Evolutionary conservation across 192 early-diverging fungal species (phyloP), one percentile per base, ranked within the genome.

Genomic region (Phlyctochytrium planicorne): DNA sequence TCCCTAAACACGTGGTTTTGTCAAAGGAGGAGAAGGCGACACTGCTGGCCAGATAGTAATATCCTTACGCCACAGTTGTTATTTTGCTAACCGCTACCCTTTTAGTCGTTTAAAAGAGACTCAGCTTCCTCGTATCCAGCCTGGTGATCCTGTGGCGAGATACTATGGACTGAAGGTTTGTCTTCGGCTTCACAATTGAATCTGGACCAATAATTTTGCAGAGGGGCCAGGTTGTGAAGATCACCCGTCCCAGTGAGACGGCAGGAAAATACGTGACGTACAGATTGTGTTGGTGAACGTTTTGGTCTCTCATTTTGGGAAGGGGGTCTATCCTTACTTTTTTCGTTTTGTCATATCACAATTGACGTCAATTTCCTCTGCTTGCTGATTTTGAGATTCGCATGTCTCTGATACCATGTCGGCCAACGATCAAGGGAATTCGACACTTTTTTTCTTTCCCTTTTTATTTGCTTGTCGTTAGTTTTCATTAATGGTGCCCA

Each of bases 231-330:
- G 91, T 99, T 14, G 94, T 97, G 31, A 93, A 93, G 78, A 99
- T 99, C 57, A 93, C 94, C 69, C 80, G 97, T 60, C 88, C 93
- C 27, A 91, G 88, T 70, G 97, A 99, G 79, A 99, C 97, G 20
- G 94, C 94, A 60, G 97, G 97, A 63, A 72, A 79, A 77, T 83
- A 99, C 68, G 89, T 98, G 55, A 97, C 94, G 66, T 98, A 98
- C 80, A 88, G 97, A 31, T 83, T 96, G 59, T 97, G 95, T 76
- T 88, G 93, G 70, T 97, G 89, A 85, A 35, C 12, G 35, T 47
- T 6, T n/a, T n/a, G n/a, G n/a, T n/a, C n/a, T n/a, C n/a, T n/a
- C n/a, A n/a, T n/a, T n/a, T n/a, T n/a, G n/a, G n/a, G n/a, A n/a
- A n/a, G n/a, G n/a, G n/a, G n/a, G n/a, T n/a, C n/a, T n/a, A n/a